Conservation (phyloP, 768 basidiomycete genomes). For the Amanita inopinata region DNA sequence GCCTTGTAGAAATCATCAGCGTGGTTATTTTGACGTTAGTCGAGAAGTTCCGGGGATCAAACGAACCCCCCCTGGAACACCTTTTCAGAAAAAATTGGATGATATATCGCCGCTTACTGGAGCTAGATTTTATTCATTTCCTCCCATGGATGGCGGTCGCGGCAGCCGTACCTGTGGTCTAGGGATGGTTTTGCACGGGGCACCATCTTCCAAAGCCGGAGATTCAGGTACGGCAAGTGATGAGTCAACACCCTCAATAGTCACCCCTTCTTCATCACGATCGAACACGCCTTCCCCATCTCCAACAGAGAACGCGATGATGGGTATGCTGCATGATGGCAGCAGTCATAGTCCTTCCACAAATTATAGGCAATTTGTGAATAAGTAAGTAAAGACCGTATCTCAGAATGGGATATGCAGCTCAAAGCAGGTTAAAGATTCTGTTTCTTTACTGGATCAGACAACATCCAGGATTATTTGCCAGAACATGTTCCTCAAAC, state of each 20-base stretch:
- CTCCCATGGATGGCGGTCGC: slow-evolving; percentile 16
- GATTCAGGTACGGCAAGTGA: slow-evolving; percentile 22
- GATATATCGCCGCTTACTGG: slow-evolving; percentile 17
- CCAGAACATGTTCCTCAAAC: slow-evolving; percentile 21
- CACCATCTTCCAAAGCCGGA: slow-evolving; percentile 11
- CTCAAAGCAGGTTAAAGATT: slow-evolving; percentile 36
- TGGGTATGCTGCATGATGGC: slow-evolving; percentile 12
- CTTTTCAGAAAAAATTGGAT: slow-evolving; percentile 11
- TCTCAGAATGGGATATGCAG: background rate
- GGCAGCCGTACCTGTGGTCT: slow-evolving; percentile 6
- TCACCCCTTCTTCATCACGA: slow-evolving; percentile 31
- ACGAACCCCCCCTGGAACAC: slow-evolving; percentile 41
- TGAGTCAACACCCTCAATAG: slow-evolving; percentile 38
- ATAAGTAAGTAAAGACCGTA: slow-evolving; percentile 35
- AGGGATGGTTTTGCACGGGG: slow-evolving; percentile 15
- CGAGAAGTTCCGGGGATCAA: slow-evolving; percentile 22
- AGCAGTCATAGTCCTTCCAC: slow-evolving; percentile 22
- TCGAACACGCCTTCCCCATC: slow-evolving; percentile 34
- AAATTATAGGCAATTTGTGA: slow-evolving; percentile 53
- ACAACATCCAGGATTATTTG: slow-evolving; percentile 13
- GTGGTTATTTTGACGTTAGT: slow-evolving; percentile 43
- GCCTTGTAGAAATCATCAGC: slow-evolving; percentile 41
- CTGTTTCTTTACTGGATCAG: slow-evolving; percentile 71
- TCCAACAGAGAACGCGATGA: slow-evolving; percentile 15
- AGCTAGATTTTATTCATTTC: slow-evolving; percentile 28